These are phyloP conservation scores for Helianthus annuus DNA, from an alignment of 129 eudicot species.

Conservation along the genomic window DNA sequence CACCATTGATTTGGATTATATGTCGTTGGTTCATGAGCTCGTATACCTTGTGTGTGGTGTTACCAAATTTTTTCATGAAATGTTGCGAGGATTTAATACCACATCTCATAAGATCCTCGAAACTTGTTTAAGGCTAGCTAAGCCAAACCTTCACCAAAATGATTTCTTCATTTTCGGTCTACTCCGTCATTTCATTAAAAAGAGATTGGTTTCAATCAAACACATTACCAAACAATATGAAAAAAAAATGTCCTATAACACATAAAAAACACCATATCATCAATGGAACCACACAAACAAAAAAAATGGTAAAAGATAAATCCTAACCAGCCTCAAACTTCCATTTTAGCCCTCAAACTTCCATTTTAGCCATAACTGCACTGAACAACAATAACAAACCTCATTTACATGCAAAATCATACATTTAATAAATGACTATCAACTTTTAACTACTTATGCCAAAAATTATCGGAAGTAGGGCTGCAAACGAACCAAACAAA, in stretches of 20 bases:
- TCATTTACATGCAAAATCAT: constrained; percentile 9
- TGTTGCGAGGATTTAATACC: too few relatives aligned
- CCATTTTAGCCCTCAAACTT: neutral
- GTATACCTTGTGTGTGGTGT: too few relatives aligned
- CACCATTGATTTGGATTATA: too few relatives aligned
- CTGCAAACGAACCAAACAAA: neutral
- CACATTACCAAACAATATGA: neutral
- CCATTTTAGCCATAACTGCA: neutral
- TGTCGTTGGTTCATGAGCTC: too few relatives aligned
- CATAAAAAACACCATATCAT: neutral
- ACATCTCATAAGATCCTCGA: too few relatives aligned
- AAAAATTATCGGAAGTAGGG: neutral
- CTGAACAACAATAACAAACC: constrained; percentile 2
- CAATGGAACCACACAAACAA: too few relatives aligned
- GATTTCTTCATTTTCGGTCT: too few relatives aligned
- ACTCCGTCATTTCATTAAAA: too few relatives aligned
- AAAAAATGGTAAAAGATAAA: constrained; percentile 16
- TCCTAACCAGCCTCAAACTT: constrained; percentile 3
- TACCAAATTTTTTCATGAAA: too few relatives aligned
- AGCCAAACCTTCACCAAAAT: too few relatives aligned
- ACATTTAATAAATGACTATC: neutral
- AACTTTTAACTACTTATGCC: neutral
- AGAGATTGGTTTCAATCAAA: neutral
- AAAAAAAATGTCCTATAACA: too few relatives aligned
- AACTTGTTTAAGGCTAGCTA: too few relatives aligned